Evolutionary conservation across 2,329 filamentous ascomycete species (phyloP).

Genomic region (Colletotrichum sp.): DNA sequence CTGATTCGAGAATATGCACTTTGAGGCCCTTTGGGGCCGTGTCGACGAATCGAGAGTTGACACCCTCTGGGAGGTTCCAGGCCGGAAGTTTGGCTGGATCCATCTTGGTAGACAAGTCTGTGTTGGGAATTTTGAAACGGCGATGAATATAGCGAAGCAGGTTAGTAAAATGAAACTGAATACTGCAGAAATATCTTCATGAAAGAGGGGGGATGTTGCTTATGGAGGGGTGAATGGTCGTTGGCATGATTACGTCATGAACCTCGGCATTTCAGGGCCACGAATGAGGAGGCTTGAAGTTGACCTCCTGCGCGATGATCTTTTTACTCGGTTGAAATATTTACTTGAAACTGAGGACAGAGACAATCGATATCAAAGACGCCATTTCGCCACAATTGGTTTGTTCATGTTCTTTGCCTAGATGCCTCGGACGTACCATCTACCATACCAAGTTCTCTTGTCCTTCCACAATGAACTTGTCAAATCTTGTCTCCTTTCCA

Average conservation of each 20-base stretch:
- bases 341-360: not conserved
- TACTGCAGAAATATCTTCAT: rapidly evolving
- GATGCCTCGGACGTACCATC: not conserved
- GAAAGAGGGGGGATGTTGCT: not conserved
- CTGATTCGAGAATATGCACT: slow-evolving; percentile 65
- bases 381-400: not conserved
- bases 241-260: not conserved
- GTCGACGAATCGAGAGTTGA: slow-evolving; percentile 60
- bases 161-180: rapidly evolving
- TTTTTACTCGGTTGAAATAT: not conserved
- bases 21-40: slow-evolving; percentile 55
- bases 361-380: not conserved
- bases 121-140: rapidly evolving
- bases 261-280: not conserved
- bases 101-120: not conserved
- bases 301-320: not conserved
- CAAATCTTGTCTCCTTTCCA: not conserved
- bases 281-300: not conserved
- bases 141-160: rapidly evolving
- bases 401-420: not conserved
- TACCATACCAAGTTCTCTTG: not conserved
- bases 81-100: not conserved
- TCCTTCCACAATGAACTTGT: not conserved
- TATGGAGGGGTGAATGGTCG: not conserved
- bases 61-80: slow-evolving; percentile 49